These are phyloP conservation scores for Rhytidhysteron rufulum DNA, from an alignment of 2,329 filamentous ascomycete genomes.

Conservation along the genomic window DNA sequence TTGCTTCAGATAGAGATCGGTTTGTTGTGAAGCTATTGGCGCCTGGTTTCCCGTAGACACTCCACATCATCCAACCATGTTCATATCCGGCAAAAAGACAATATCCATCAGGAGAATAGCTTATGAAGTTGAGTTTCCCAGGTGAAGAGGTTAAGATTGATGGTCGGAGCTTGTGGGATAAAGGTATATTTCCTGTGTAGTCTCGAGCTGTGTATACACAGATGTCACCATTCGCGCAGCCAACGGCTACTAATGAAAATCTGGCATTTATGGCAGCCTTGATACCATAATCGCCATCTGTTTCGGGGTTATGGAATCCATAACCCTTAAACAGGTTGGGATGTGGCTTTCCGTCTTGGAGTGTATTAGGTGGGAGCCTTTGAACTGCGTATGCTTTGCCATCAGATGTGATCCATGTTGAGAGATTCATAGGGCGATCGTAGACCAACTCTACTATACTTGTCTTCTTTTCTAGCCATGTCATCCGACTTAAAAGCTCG, in stretches of 20 bases:
- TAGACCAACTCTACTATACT: slow-evolving; percentile 82
- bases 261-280: slow-evolving; percentile 86
- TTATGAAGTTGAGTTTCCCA: slow-evolving; percentile 69
- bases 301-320: slow-evolving; percentile 76
- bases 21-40: slow-evolving; percentile 79
- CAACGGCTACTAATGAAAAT: slow-evolving; percentile 89
- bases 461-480: slow-evolving; percentile 75
- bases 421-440: slow-evolving; percentile 93
- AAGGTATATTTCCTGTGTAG: slow-evolving; percentile 86
- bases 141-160: slow-evolving; percentile 65
- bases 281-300: slow-evolving; percentile 58
- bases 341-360: slow-evolving; percentile 42
- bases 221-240: slow-evolving; percentile 73
- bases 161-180: slow-evolving; percentile 73
- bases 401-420: slow-evolving; percentile 86
- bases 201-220: slow-evolving; percentile 90
- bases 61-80: slow-evolving; percentile 93
- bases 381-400: slow-evolving; percentile 91
- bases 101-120: slow-evolving; percentile 92
- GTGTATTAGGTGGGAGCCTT: slow-evolving; percentile 44
- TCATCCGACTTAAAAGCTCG: slow-evolving; percentile 82
- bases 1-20: slow-evolving; percentile 57
- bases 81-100: slow-evolving; percentile 92
- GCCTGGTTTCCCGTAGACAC: slow-evolving; percentile 88
- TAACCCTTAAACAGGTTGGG: slow-evolving; percentile 81